These are phyloP conservation scores for Clitopilus hobsonii DNA, from an alignment of 768 basidiomycete species.

Conservation along the genomic window DNA sequence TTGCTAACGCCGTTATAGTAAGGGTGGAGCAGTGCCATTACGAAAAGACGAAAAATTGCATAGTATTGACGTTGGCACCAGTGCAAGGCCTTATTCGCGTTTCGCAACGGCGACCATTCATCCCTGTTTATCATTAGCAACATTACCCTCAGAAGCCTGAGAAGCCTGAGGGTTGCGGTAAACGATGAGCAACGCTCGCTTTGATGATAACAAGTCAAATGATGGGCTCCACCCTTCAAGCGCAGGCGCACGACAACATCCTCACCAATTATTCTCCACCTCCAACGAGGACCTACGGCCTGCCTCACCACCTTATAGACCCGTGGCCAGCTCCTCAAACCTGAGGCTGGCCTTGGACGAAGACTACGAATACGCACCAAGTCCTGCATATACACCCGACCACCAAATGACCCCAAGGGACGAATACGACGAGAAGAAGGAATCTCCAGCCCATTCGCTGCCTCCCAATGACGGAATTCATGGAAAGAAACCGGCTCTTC, in stretches of 20 bases:
- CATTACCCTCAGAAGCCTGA: neutral
- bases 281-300: conserved; percentile 10
- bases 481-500: conserved; percentile 29
- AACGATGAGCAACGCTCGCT: neutral
- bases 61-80: neutral
- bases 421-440: neutral
- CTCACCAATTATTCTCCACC: conserved; percentile 8
- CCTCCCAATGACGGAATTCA: neutral
- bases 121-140: neutral
- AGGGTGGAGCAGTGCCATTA: neutral
- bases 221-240: neutral
- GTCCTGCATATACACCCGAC: conserved; percentile 19
- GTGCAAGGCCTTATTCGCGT: no score
- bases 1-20: neutral
- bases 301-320: conserved; percentile 35
- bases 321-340: conserved; percentile 27
- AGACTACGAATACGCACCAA: conserved; percentile 19
- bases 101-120: neutral
- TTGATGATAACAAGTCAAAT: neutral
- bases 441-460: conserved; percentile 2
- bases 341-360: conserved; percentile 12
- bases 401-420: conserved; percentile 6
- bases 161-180: neutral
- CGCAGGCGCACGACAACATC: neutral
- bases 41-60: neutral